Conservation (phyloP, 2,329 filamentous ascomycete species). For the Cercospora sojina region DNA sequence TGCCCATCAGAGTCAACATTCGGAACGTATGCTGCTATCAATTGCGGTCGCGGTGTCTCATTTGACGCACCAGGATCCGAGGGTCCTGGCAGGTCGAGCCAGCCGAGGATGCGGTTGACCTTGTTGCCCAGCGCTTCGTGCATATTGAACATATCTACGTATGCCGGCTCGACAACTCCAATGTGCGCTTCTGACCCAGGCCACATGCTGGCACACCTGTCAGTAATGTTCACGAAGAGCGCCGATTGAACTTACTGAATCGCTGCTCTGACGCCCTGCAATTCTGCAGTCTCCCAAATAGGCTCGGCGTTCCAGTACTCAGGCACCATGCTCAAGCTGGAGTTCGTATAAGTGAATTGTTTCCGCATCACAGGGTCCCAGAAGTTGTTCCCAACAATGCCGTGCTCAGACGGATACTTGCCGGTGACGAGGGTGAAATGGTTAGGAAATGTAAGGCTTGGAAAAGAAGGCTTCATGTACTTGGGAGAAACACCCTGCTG, state of each 20-base stretch:
- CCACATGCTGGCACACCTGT: slow-evolving; percentile 68
- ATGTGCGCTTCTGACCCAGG: slow-evolving; percentile 91
- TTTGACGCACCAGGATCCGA: slow-evolving; percentile 51
- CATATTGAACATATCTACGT: slow-evolving; percentile 81
- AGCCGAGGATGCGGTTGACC: slow-evolving; percentile 73
- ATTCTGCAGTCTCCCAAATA: slow-evolving; percentile 89
- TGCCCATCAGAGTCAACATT: slow-evolving; percentile 88
- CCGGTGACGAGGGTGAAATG: slow-evolving; percentile 94
- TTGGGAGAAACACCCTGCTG: slow-evolving; percentile 81
- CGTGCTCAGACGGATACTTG: slow-evolving; percentile 87
- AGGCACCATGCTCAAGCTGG: slow-evolving; percentile 65
- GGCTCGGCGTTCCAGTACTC: slow-evolving; percentile 97
- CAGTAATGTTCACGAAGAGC: background rate
- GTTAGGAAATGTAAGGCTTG: slow-evolving; percentile 91
- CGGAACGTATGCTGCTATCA: slow-evolving; percentile 93
- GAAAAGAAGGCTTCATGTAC: slow-evolving; percentile 90
- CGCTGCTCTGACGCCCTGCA: slow-evolving; percentile 71
- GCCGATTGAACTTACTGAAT: slow-evolving; percentile 57
- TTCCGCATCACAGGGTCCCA: slow-evolving; percentile 77
- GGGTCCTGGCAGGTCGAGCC: slow-evolving; percentile 77
- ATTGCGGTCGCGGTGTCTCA: slow-evolving; percentile 68
- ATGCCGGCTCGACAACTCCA: slow-evolving; percentile 69
- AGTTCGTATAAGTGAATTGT: slow-evolving; percentile 86
- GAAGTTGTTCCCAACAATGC: slow-evolving; percentile 90
- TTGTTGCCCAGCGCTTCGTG: slow-evolving; percentile 73